Evolutionary conservation across 352 stramenopile genomes (phyloP), one percentile per base, ranked within the genome.

Genomic region (Thalassiosira mediterranea): DNA sequence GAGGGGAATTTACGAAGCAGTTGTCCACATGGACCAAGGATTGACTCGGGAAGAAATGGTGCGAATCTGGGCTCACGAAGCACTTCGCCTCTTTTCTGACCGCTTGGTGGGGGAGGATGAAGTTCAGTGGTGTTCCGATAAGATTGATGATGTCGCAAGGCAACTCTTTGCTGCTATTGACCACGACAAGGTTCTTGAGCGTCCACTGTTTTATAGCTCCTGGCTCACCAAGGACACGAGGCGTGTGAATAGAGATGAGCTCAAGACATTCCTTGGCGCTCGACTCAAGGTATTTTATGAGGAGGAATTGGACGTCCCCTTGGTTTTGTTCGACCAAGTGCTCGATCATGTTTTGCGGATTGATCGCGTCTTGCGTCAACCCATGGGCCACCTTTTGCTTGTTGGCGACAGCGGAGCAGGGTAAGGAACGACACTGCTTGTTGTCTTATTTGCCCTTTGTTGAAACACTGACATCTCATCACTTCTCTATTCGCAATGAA

Each of bases 271-370:
- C 74, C 94, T 99, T 42, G 91, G 94, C 88, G 96, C 96, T 11
- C 91, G 97, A 19, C 91, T 99, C 38, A 93, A 94, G 4, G 95
- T 99, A 7, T 99, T 99, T 84, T 99, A 99, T 75, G 97, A 99
- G 82, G 98, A 99, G 87, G 97, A 99, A 79, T 89, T 99, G 10
- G 98, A 99, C 77, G 97, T 99, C 29, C 97, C 96, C 46, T 83
- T 99, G 1, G 97, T 99, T n/a, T 93, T 99, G 32, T 99, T 99
- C 76, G 98, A 99, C 85, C 98, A 98, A 10, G 97, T 99, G 19
- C 94, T 99, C 29, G 97, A 99, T 67, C 97, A 99, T 79, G 96
- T 99, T 21, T 84, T 99, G 42, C 91, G 98, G 95, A 99, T 91
- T 63, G 87, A 92, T 81, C 92, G 97, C 17, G 97, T 99, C 11